phyloP scores from a whole-genome alignment of 2,329 filamentous ascomycete genomes.

The Penicillium sp. region DNA sequence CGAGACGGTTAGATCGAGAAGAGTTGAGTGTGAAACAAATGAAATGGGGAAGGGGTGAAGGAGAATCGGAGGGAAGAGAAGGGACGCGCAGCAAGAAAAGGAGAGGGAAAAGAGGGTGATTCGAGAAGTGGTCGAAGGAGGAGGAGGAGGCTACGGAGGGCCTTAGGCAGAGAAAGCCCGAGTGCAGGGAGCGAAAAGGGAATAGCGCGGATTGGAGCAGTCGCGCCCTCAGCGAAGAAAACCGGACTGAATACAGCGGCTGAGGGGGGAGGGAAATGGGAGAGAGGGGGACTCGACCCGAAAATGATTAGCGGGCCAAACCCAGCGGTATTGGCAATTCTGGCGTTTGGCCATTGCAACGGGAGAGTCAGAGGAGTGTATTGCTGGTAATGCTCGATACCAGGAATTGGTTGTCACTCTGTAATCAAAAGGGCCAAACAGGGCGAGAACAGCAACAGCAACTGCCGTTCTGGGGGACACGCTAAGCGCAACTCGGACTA shows the following conservation, averaged over 20 bases:
- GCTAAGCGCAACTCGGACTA: conserved; percentile 18
- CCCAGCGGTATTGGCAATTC: conserved; percentile 10
- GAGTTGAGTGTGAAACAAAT: conserved; percentile 18
- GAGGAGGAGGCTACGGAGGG: conserved; percentile 29
- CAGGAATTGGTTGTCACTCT: not conserved
- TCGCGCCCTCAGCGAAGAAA: conserved; percentile 19
- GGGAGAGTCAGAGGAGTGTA: not conserved
- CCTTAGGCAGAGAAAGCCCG: conserved; percentile 36
- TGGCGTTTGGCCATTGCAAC: conserved; percentile 1
- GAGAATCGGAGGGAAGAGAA: conserved; percentile 22
- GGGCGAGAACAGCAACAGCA: conserved; percentile 1
- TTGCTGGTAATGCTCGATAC: conserved; percentile 9
- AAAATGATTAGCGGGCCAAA: conserved; percentile 17
- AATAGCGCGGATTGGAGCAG: conserved; percentile 24
- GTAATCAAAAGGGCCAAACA: conserved; percentile 6
- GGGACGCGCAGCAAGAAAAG: conserved; percentile 33
- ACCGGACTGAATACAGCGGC: conserved; percentile 5
- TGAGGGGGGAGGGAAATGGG: not conserved
- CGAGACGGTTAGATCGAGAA: conserved; percentile 12
- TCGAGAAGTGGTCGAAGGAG: conserved; percentile 32
- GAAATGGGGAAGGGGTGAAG: conserved; percentile 17
- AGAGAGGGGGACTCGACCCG: conserved; percentile 17
- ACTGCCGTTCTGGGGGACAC: conserved; percentile 9
- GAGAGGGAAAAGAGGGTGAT: conserved; percentile 34
- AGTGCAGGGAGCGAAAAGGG: conserved; percentile 26